Conservation (phyloP, 345 rosid genomes). For the Salix koriyanagi region DNA sequence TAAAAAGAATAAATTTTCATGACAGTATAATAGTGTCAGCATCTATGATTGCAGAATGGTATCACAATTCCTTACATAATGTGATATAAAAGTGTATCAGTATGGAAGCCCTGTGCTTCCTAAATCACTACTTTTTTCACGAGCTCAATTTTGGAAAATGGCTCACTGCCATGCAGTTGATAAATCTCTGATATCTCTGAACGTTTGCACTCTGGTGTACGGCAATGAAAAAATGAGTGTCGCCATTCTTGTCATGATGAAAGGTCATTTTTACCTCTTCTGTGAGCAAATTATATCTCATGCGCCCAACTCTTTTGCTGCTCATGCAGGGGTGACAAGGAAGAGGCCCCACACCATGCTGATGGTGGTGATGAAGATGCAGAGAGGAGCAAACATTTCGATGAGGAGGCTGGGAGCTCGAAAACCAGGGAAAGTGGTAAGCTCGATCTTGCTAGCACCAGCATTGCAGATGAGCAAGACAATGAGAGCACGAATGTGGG, state of each 20-base stretch:
- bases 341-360: conserved; percentile 24
- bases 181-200: not conserved
- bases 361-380: conserved; percentile 39
- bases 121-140: not conserved
- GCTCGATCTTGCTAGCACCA: not conserved
- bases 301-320: not conserved
- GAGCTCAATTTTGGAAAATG: not conserved
- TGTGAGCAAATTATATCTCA: no score
- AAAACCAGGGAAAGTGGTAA: conserved; percentile 11
- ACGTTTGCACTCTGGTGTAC: not conserved
- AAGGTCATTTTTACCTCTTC: no score
- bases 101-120: not conserved
- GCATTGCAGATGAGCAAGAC: not conserved
- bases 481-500: conserved; percentile 10
- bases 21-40: not conserved
- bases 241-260: not conserved
- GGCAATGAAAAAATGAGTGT: not conserved
- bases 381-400: conserved; percentile 35
- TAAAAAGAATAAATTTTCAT: no score
- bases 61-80: not conserved
- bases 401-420: conserved; percentile 36
- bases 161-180: not conserved
- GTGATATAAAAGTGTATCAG: not conserved
- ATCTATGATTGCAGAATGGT: not conserved
- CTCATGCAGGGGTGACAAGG: conserved; percentile 46